Base-by-base conservation (phyloP, 2,329 filamentous ascomycete species). In the Pseudogymnoascus sp. region DNA sequence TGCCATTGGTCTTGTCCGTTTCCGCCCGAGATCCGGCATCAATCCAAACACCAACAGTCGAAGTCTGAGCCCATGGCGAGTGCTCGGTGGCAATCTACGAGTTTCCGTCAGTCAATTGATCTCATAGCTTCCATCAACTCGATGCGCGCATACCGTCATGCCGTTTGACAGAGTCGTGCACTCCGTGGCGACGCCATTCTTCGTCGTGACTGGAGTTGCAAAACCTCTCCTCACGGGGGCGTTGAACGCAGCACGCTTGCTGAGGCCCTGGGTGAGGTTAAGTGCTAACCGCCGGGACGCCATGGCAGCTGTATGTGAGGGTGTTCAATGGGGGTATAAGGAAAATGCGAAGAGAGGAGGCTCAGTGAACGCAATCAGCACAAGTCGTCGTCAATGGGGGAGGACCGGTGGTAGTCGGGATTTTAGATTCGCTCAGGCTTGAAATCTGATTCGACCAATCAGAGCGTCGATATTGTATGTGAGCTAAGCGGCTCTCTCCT, bases 41-140 rank as follows among this genome's bases (percentile, higher is more conserved):
- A 78, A 99, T 99, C 93, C 95, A 99, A 70, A 99, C 91, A 77
- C 95, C 95, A 74, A 97, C 93, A 63, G 93, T 97, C 74, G 93
- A 96, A 67, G 95, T 97, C 83, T 97, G 93, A 74, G 93, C 93
- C 85, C 92, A 97, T 73, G 93, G 95, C 69, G 93, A 97, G 83
- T 97, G 90, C 79, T 99, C 93, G 72, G 95, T 96, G 71, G 95
- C 95, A 77, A 99, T 92, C 93, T 97, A 76, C 64, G 65, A 59
- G 61, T 66, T 72, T 77, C 72, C 72, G 67, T 75, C 72, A 65
- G 69, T 71, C 75, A 78, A 80, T 79, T 77, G 77, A 21, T 38
- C 67, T 63, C 63, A 64, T 69, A 3, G 67, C 62, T 42, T 59
- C 16, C 64, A 63, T 33, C 21, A 44, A 50, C 68, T 53, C 21